Percentiles rank a stretch among this genome's conserved stretches.
Conservation (phyloP, 345 rosid genomes). For the Citrus mangshanensis region DNA sequence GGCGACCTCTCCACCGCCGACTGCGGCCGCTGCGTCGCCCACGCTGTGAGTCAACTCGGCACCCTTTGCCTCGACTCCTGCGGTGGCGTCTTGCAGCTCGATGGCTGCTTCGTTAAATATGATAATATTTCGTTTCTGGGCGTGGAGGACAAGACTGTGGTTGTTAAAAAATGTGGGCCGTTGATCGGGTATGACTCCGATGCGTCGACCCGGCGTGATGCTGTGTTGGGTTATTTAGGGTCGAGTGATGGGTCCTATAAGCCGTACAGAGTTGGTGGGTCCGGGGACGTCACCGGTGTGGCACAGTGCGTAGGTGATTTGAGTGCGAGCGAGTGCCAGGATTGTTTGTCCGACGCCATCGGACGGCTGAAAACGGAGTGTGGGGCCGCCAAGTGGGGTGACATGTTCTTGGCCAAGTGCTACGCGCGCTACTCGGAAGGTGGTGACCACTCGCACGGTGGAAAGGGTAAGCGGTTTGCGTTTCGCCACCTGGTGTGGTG, state of each 20-base stretch:
- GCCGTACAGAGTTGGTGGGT: constrained; percentile 49
- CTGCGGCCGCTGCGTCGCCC: constrained; percentile 73
- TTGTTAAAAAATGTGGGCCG: constrained; percentile 66
- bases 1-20: constrained; percentile 62
- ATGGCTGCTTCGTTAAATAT: constrained; percentile 69
- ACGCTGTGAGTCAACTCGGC: constrained; percentile 57
- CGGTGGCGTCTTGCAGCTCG: constrained; percentile 70
- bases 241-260: constrained; percentile 43
- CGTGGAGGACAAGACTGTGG: constrained; percentile 69
- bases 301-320: constrained; percentile 88
- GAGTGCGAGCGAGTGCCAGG: constrained; percentile 69
- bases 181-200: constrained; percentile 39
- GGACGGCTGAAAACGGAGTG: constrained; percentile 60
- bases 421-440: constrained; percentile 62
- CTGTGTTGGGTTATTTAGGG: constrained; percentile 49
- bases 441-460: constrained; percentile 47
- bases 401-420: constrained; percentile 84
- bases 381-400: constrained; percentile 60
- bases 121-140: constrained; percentile 69
- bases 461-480: constrained; percentile 34
- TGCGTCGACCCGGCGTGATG: constrained; percentile 45
- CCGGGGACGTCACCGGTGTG: constrained; percentile 48
- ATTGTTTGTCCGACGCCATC: constrained; percentile 79
- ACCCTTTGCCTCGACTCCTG: constrained; percentile 48
- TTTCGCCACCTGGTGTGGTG: constrained; percentile 30